Conservation (phyloP, 345 rosid species). For the Boechera stricta region DNA sequence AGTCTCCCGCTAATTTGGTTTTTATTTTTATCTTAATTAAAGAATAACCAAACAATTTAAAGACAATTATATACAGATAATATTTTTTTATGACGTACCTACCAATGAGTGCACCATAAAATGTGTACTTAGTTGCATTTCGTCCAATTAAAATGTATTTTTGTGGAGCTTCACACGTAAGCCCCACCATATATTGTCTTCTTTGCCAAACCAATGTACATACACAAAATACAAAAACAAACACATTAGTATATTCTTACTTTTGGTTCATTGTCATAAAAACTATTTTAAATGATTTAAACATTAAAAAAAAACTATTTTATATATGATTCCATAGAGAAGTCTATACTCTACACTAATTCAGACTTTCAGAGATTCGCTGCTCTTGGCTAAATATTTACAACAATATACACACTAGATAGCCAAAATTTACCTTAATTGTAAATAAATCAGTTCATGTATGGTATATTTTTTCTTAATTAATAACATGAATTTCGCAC, state of each 20-base stretch:
- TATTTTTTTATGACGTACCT: not conserved
- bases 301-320: not conserved
- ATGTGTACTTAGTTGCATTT: conserved; percentile 32
- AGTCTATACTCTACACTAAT: not conserved
- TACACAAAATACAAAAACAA: conserved; percentile 25
- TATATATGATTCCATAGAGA: not conserved
- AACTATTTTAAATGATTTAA: not conserved
- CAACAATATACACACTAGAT: not conserved
- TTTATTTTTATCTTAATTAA: not conserved
- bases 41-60: conserved; percentile 7
- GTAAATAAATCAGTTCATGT: too few species aligned
- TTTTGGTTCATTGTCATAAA: not conserved
- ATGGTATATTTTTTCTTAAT: too few species aligned
- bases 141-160: conserved; percentile 33
- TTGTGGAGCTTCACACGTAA: conserved; percentile 42
- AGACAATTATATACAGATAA: conserved; percentile 1
- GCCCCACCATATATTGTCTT: conserved; percentile 43
- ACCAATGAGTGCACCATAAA: conserved; percentile 25
- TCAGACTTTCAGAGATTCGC: not conserved
- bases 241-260: conserved; percentile 4
- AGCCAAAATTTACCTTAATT: not conserved
- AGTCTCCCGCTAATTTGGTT: conserved; percentile 16
- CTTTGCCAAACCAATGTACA: conserved; percentile 15
- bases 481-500: too few species aligned
- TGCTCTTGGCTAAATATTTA: not conserved